phyloP scores from a whole-genome alignment of 2,329 filamentous ascomycete genomes.

The Pseudogymnoascus sp. region DNA sequence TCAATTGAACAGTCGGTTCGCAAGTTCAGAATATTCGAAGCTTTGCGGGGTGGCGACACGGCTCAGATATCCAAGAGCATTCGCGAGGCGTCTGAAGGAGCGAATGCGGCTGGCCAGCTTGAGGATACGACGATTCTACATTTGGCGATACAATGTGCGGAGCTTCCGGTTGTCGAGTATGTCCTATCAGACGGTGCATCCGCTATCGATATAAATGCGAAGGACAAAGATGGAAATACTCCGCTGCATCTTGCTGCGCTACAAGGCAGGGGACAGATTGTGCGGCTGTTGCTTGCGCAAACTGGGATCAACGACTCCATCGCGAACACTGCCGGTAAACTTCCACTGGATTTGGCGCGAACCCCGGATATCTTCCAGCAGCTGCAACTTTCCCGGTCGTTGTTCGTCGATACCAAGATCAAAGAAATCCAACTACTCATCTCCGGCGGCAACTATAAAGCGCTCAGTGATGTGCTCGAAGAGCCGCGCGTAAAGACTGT shows the following conservation, averaged over 20 bases:
- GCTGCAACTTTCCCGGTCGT: constrained; percentile 79
- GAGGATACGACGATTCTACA: constrained; percentile 89
- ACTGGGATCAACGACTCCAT: constrained; percentile 82
- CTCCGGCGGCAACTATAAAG: constrained; percentile 64
- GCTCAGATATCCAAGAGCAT: constrained; percentile 83
- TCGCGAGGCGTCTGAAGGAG: constrained; percentile 47
- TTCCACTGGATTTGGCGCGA: constrained; percentile 80
- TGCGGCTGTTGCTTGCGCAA: constrained; percentile 77
- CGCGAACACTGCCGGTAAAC: constrained; percentile 75
- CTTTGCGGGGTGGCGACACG: constrained; percentile 83
- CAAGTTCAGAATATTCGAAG: constrained; percentile 91
- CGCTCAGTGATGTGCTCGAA: constrained; percentile 71
- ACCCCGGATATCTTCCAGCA: constrained; percentile 95
- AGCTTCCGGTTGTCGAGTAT: constrained; percentile 86
- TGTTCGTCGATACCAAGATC: constrained; percentile 83
- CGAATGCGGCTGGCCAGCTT: constrained; percentile 37
- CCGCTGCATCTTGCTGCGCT: constrained; percentile 81
- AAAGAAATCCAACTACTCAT: constrained; percentile 79
- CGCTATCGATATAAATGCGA: constrained; percentile 75
- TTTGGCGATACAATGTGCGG: constrained; percentile 90
- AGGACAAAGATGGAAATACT: constrained; percentile 91
- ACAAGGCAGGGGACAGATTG: constrained; percentile 73
- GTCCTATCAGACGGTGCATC: constrained; percentile 70
- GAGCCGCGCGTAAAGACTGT: constrained; percentile 80
- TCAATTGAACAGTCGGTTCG: constrained; percentile 88